These are phyloP conservation scores for Laetiporus sulphureus DNA, from an alignment of 1,284 basidiomycete genomes.

Conservation along the genomic window DNA sequence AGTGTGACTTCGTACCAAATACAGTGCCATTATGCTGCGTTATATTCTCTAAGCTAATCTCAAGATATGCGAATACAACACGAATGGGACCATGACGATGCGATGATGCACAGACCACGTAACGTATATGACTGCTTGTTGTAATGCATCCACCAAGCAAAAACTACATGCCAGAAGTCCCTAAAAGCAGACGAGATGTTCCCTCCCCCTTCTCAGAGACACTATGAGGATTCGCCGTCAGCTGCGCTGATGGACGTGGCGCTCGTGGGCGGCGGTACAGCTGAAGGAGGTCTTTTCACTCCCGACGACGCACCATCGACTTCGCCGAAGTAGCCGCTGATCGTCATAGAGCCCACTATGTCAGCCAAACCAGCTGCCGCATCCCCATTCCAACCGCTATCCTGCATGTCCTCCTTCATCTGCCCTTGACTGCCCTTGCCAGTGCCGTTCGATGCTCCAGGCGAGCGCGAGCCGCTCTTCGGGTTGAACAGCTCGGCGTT, in stretches of 20 bases:
- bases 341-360: conserved; percentile 12
- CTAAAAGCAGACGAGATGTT: no score
- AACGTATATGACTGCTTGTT: conserved; percentile 13
- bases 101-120: conserved; percentile 14
- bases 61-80: conserved; percentile 26
- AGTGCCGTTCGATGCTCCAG: not conserved
- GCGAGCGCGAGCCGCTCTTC: conserved; percentile 26
- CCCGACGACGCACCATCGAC: conserved; percentile 1
- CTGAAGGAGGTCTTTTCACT: not conserved
- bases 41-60: conserved; percentile 18
- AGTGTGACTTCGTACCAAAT: not conserved
- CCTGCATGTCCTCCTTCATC: conserved; percentile 2
- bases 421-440: conserved; percentile 3
- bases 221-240: conserved; percentile 9
- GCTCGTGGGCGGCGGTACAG: not conserved
- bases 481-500: conserved; percentile 50
- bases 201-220: no score
- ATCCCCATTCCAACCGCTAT: conserved; percentile 4
- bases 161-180: no score
- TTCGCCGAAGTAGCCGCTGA: conserved; percentile 9
- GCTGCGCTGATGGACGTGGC: no score
- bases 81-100: conserved; percentile 18
- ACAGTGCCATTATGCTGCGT: conserved; percentile 9
- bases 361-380: conserved; percentile 14
- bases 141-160: no score